These are phyloP conservation scores for Akanthomyces muscarius DNA, from an alignment of 2,329 filamentous ascomycete genomes.

Conservation along the genomic window DNA sequence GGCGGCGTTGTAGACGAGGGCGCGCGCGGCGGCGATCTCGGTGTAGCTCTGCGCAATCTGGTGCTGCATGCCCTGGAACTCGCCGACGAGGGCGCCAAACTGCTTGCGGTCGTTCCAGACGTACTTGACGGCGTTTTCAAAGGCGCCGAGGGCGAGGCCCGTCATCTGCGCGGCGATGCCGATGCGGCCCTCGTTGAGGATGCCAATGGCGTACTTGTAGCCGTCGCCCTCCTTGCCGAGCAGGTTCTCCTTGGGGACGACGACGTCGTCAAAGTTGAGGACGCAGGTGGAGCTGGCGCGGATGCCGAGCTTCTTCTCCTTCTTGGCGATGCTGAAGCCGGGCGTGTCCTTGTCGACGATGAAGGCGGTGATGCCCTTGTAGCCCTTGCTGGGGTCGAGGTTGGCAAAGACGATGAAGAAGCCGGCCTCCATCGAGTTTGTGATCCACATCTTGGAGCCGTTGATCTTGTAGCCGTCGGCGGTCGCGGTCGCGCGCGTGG, in stretches of 20 bases:
- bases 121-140: conserved; percentile 88
- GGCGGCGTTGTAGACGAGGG: conserved; percentile 91
- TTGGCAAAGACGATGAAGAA: conserved; percentile 99
- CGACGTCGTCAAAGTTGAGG: conserved; percentile 94
- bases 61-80: conserved; percentile 99
- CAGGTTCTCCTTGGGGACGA: conserved; percentile 82
- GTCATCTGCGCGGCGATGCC: conserved; percentile 99
- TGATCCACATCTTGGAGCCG: conserved; percentile 99
- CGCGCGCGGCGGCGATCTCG: conserved; percentile 86
- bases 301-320: conserved; percentile 99
- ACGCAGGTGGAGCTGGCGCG: conserved; percentile 94
- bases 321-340: conserved; percentile 95
- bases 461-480: conserved; percentile 79
- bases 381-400: conserved; percentile 84
- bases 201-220: conserved; percentile 94
- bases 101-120: conserved; percentile 98
- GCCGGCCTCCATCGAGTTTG: conserved; percentile 87
- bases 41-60: conserved; percentile 95
- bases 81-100: conserved; percentile 87
- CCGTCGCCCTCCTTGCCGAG: conserved; percentile 86
- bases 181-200: conserved; percentile 95
- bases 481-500: conserved; percentile 84
- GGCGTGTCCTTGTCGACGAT: conserved; percentile 84
- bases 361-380: conserved; percentile 96
- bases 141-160: conserved; percentile 87